Percentiles rank a stretch among this genome's conserved stretches.
These are phyloP conservation scores for Aquanectria penicillioides DNA, from an alignment of 2,329 filamentous ascomycete genomes.

Conservation along the genomic window DNA sequence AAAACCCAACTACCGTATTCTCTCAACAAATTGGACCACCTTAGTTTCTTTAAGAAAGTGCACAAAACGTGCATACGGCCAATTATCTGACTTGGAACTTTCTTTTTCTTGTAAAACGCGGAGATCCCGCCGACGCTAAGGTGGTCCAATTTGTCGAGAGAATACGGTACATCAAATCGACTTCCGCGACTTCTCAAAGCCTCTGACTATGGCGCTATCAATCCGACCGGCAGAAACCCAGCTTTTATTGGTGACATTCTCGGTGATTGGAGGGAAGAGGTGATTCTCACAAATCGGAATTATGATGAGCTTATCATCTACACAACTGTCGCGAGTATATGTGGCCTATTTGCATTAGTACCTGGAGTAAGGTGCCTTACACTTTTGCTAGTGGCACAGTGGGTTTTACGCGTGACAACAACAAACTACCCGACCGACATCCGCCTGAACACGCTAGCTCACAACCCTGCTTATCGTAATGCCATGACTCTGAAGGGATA, in stretches of 20 bases:
- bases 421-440: constrained; percentile 28
- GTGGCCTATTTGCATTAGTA: too few species aligned
- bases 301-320: constrained; percentile 35
- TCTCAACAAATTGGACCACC: too few species aligned
- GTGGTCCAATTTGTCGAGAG: too few species aligned
- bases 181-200: constrained; percentile 2
- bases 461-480: constrained; percentile 40
- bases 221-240: constrained; percentile 18
- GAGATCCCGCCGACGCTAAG: not conserved
- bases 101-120: too few species aligned
- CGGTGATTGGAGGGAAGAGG: constrained; percentile 37
- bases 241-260: constrained; percentile 33
- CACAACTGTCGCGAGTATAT: too few species aligned
- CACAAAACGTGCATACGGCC: too few species aligned
- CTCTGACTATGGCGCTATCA: constrained; percentile 10
- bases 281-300: constrained; percentile 25
- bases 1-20: constrained; percentile 3
- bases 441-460: constrained; percentile 35
- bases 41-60: too few species aligned
- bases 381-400: too few species aligned
- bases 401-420: too few species aligned
- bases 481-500: constrained; percentile 39
- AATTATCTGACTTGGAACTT: too few species aligned
- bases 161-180: constrained; percentile 7
- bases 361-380: too few species aligned